Evolutionary conservation across 768 basidiomycete genomes (phyloP), one percentile per base, ranked within the genome.

Genomic region (Pleurotus tuoliensis): DNA sequence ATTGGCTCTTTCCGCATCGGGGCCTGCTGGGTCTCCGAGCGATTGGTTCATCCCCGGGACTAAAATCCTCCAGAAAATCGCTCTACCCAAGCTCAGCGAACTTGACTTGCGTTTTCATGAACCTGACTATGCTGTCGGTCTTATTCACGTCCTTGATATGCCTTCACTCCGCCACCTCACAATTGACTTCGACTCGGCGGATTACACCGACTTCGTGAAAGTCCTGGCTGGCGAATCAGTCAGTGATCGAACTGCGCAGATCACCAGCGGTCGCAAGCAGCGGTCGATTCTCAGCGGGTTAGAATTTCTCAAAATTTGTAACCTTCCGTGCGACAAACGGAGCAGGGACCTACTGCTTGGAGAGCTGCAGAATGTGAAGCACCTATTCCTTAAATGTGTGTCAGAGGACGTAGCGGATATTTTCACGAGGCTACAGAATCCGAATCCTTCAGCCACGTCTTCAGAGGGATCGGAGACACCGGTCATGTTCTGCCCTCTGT

Each of bases 141-240:
- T 82, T 27, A 58, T 78, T 20, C 68, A 70, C 34, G 65, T 73
- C 46, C 67, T 80, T 27, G 71, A 69, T 47, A 50, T 73, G 16
- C 78, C 80, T 4, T 74, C 71, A 45, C 59, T 80, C 12, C 68
- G 64, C 2, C 67, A 66, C 27, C 72, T 82, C n/a, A 71, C 73
- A 5, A 73, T 90, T n/a, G 79, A 87, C 61, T 80, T 83, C 56
- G 79, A 82, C 47, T 65, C 71, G 1, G 76, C 72, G 15, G 86
- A 90, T 59, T 87, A 76, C 62, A 74, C 74, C 5, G 70, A 74
- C 0, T 71, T 89, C 53, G 73, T 79, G 25, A 58, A 64, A 34
- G 72, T 75, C 49, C 74, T 89, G 20, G 66, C 75, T 15, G 54
- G 54, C 6, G 44, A 47, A 20, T 11, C 41, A 11, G 6, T 16